These are phyloP conservation scores for Phaeosphaeria sp. DNA, from an alignment of 2,329 filamentous ascomycete genomes.

Conservation along the genomic window DNA sequence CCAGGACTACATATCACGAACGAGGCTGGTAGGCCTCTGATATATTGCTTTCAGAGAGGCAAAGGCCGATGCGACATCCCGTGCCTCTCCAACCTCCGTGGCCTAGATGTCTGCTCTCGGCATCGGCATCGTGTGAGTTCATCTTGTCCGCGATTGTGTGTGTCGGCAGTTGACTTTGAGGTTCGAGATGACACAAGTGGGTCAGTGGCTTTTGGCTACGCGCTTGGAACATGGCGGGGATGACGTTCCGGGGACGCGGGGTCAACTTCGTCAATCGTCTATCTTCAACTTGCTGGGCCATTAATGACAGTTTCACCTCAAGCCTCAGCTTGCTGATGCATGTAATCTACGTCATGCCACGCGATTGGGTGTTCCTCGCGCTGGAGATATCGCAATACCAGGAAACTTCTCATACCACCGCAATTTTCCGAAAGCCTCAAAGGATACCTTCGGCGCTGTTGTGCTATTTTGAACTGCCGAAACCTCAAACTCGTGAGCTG, in stretches of 20 bases:
- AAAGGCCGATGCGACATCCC: background rate
- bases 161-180: slow-evolving; percentile 25
- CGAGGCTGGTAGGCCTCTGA: slow-evolving; percentile 9
- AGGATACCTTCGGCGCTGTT: background rate
- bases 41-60: slow-evolving; percentile 4
- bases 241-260: slow-evolving; percentile 14
- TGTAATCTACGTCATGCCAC: slow-evolving; percentile 1
- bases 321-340: slow-evolving; percentile 5
- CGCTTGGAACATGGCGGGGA: slow-evolving; percentile 17
- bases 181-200: slow-evolving; percentile 13
- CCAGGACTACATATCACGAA: slow-evolving; percentile 8
- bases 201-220: slow-evolving; percentile 16
- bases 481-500: slow-evolving; percentile 6
- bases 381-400: background rate
- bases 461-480: slow-evolving; percentile 24
- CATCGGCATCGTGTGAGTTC: slow-evolving; percentile 8
- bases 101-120: slow-evolving; percentile 6
- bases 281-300: background rate
- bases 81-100: background rate
- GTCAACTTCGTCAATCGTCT: slow-evolving; percentile 11
- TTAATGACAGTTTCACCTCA: slow-evolving; percentile 8
- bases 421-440: background rate
- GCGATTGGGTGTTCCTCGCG: slow-evolving; percentile 1
- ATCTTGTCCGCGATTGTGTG: slow-evolving; percentile 12
- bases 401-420: slow-evolving; percentile 7